phyloP scores from a whole-genome alignment of 805 yeast genomes.

The Candida pseudofarinosa region DNA sequence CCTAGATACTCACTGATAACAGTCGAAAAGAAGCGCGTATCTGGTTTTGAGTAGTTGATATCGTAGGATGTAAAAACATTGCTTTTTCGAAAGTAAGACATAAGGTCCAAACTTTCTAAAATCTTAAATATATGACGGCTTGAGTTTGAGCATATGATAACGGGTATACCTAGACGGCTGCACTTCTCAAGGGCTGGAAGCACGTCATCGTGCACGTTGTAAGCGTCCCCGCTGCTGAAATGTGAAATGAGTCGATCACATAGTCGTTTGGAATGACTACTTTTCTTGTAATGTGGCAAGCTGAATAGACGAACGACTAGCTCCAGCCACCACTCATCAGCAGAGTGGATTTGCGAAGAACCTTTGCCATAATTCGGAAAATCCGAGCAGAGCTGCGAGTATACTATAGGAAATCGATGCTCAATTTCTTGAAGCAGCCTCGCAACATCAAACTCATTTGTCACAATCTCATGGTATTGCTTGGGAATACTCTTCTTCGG shows the following conservation, averaged over 20 bases:
- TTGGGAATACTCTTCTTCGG: conserved; percentile 51
- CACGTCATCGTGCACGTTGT: conserved; percentile 52
- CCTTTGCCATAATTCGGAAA: conserved; percentile 65
- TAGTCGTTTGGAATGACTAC: conserved; percentile 29
- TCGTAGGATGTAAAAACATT: conserved; percentile 54
- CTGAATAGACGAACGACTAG: conserved; percentile 43
- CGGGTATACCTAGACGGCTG: conserved; percentile 23
- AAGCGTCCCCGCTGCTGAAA: conserved; percentile 51
- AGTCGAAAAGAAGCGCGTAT: conserved; percentile 38
- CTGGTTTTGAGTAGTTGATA: conserved; percentile 52
- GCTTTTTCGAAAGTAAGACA: conserved; percentile 33
- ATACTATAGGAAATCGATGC: conserved; percentile 26
- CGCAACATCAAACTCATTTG: conserved; percentile 37
- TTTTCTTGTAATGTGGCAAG: conserved; percentile 19
- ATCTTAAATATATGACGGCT: conserved; percentile 51
- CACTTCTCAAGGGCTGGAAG: conserved; percentile 37
- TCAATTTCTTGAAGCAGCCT: conserved; percentile 21
- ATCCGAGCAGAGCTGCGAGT: conserved; percentile 28
- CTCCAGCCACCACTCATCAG: conserved; percentile 56
- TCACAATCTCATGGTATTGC: conserved; percentile 51
- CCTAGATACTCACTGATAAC: conserved; percentile 1
- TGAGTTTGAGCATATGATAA: conserved; percentile 57
- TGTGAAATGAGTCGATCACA: conserved; percentile 42
- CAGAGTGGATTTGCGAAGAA: conserved; percentile 13
- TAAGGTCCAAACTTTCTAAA: conserved; percentile 44